Evolutionary conservation across 2,329 filamentous ascomycete genomes (phyloP).

Genomic region (Talaromyces sp.): DNA sequence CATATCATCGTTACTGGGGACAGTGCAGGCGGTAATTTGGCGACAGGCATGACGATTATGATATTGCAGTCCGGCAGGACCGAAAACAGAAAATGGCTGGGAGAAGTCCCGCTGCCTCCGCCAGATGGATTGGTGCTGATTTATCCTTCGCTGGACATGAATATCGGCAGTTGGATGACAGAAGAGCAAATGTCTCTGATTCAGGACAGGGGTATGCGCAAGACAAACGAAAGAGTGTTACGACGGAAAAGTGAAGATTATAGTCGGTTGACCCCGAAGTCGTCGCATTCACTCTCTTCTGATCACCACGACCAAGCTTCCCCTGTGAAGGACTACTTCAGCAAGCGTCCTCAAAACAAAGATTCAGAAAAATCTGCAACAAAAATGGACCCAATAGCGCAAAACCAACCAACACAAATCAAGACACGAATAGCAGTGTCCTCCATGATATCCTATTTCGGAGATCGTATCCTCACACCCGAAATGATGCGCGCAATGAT

Average conservation of each 20-base stretch:
- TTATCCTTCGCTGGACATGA: conserved; percentile 92
- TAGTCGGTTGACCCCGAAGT: conserved; percentile 70
- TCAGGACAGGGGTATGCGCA: conserved; percentile 72
- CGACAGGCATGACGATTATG: conserved; percentile 80
- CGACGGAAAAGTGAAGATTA: conserved; percentile 87
- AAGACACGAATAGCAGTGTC: conserved; percentile 88
- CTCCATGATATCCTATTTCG: conserved; percentile 97
- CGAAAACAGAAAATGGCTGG: conserved; percentile 54
- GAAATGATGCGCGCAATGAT: conserved; percentile 99
- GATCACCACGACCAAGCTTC: conserved; percentile 64
- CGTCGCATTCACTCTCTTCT: conserved; percentile 62
- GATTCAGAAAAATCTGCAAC: conserved; percentile 9
- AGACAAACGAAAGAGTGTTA: conserved; percentile 74
- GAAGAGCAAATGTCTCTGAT: conserved; percentile 97
- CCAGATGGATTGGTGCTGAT: conserved; percentile 81
- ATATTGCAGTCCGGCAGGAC: conserved; percentile 70
- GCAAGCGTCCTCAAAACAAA: conserved; percentile 12
- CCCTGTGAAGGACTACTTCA: conserved; percentile 29
- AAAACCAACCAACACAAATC: conserved; percentile 51
- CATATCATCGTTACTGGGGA: conserved; percentile 73
- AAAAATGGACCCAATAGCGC: conserved; percentile 33
- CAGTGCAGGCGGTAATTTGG: conserved; percentile 78
- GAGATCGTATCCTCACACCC: conserved; percentile 87
- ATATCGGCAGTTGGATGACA: conserved; percentile 98
- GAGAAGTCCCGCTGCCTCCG: conserved; percentile 60